phyloP scores from a whole-genome alignment of 1,139 yeast genomes.

The Magnusiomyces clavatus region DNA sequence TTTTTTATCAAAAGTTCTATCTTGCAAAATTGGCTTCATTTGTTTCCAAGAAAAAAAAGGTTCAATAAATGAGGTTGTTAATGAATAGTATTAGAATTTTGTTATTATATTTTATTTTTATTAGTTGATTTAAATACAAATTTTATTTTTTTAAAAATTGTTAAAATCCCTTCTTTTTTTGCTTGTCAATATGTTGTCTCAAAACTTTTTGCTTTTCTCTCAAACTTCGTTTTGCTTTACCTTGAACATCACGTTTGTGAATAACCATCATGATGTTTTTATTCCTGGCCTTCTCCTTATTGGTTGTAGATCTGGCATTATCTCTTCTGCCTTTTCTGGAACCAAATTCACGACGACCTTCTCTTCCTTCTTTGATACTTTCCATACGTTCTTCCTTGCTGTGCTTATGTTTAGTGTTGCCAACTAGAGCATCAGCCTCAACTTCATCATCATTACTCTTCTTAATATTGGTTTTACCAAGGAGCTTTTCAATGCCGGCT shows the following conservation, averaged over 20 bases:
- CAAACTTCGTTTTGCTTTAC: slow-evolving; percentile 82
- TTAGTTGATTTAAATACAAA: too few relatives aligned
- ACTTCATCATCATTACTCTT: slow-evolving; percentile 73
- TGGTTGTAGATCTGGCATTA: slow-evolving; percentile 79
- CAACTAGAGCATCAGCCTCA: slow-evolving; percentile 72
- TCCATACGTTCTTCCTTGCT: slow-evolving; percentile 85
- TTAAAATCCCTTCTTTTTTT: slow-evolving; percentile 66
- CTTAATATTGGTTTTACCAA: slow-evolving; percentile 38
- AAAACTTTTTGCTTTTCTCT: slow-evolving; percentile 84
- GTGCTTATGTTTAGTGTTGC: slow-evolving; percentile 79
- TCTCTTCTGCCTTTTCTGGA: slow-evolving; percentile 66
- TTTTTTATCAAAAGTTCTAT: neutral
- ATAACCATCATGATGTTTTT: slow-evolving; percentile 99
- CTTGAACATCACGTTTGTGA: slow-evolving; percentile 89
- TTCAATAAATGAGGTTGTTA: too few relatives aligned
- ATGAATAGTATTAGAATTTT: too few relatives aligned
- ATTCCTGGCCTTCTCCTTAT: slow-evolving; percentile 92
- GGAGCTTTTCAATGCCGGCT: slow-evolving; percentile 73
- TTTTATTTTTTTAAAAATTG: neutral
- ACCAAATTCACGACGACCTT: slow-evolving; percentile 77
- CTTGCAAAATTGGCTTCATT: neutral
- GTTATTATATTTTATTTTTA: too few relatives aligned
- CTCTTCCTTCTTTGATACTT: slow-evolving; percentile 81
- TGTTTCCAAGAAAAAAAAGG: too few relatives aligned
- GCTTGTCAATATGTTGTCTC: slow-evolving; percentile 79